Evolutionary conservation across 257 asterid genomes (phyloP).

Genomic region (Penstemon barbatus): DNA sequence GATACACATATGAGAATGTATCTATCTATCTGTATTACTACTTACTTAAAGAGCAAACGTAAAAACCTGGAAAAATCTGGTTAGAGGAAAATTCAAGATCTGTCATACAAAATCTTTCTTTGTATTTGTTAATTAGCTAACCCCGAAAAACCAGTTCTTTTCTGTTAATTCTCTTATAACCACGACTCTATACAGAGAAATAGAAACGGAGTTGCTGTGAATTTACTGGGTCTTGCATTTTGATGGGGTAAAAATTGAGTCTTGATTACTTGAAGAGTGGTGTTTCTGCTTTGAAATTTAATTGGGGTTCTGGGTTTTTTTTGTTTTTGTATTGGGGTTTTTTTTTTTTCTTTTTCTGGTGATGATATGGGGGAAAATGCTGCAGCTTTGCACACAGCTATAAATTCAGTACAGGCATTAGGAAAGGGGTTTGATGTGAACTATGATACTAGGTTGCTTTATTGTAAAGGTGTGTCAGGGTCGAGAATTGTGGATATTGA

Average conservation of each 20-base stretch:
- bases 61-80: constrained; percentile 25
- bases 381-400: constrained; percentile 82
- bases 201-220: constrained; percentile 22
- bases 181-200: not conserved
- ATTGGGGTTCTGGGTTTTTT: constrained; percentile 25
- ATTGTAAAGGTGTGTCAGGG: constrained; percentile 78
- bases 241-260: constrained; percentile 8
- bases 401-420: constrained; percentile 71
- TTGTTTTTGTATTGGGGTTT: not conserved
- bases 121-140: constrained; percentile 29
- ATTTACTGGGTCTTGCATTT: constrained; percentile 11
- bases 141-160: constrained; percentile 18
- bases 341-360: constrained; percentile 30
- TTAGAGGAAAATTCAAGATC: constrained; percentile 47
- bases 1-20: constrained; percentile 17
- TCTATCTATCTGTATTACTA: constrained; percentile 25
- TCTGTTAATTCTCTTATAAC: not conserved
- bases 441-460: constrained; percentile 82
- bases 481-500: constrained; percentile 72
- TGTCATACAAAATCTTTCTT: constrained; percentile 30
- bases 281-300: constrained; percentile 3
- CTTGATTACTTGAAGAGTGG: constrained; percentile 23
- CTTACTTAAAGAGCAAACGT: constrained; percentile 25
- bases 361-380: constrained; percentile 85
- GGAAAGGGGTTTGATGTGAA: constrained; percentile 93